Percentiles rank a stretch among this genome's conserved stretches.
These are phyloP conservation scores for Boletus pseudo-olivaceus DNA, from an alignment of 768 basidiomycete genomes.

Conservation along the genomic window DNA sequence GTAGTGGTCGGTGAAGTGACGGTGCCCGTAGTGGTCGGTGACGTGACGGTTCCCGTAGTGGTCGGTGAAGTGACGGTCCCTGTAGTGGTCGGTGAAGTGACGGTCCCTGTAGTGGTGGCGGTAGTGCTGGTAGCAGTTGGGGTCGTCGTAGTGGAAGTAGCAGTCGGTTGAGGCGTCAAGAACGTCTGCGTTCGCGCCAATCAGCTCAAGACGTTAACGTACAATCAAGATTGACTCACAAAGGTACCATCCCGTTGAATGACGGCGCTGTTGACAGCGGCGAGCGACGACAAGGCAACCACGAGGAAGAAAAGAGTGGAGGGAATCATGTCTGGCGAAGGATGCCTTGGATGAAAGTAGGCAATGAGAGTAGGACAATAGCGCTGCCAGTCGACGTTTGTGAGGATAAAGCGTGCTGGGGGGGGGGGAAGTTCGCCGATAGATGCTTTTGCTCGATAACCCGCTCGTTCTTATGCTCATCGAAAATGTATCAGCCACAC, in stretches of 20 bases:
- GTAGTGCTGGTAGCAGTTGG: not conserved
- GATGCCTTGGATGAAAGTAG: too few species aligned
- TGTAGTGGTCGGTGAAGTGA: not conserved
- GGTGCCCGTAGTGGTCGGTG: not conserved
- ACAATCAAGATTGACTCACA: conserved; percentile 6
- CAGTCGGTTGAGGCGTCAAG: conserved; percentile 10
- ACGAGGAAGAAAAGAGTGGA: conserved; percentile 7
- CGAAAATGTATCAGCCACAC: conserved; percentile 11
- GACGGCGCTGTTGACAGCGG: conserved; percentile 14
- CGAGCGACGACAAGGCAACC: conserved; percentile 9
- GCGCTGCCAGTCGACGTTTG: not conserved
- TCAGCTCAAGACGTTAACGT: not conserved
- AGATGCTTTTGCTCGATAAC: not conserved
- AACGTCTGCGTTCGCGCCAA: not conserved
- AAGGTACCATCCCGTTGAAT: conserved; percentile 13
- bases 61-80: not conserved
- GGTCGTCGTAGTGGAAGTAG: not conserved
- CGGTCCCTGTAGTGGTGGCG: not conserved
- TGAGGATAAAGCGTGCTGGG: not conserved
- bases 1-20: not conserved
- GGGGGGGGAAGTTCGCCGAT: not conserved
- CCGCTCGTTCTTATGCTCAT: conserved; percentile 7
- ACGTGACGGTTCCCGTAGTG: not conserved
- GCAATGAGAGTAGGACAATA: not conserved
- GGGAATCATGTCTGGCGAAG: conserved; percentile 1